phyloP scores from a whole-genome alignment of 2,329 filamentous ascomycete species.

The Exophiala mesophila region DNA sequence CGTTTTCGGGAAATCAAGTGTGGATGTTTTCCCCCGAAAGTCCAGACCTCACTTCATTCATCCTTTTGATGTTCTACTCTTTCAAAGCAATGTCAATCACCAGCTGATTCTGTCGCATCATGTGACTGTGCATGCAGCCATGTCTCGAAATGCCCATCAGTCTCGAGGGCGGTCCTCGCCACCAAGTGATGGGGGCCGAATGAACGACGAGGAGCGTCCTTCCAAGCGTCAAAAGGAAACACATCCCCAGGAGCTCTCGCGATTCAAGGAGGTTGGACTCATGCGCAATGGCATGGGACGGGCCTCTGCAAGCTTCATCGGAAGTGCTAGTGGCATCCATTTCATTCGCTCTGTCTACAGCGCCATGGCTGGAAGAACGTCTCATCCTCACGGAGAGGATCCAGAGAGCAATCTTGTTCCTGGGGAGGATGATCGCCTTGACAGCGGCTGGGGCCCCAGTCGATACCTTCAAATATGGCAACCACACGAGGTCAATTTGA shows the following conservation, averaged over 20 bases:
- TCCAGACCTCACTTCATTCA: too few species aligned
- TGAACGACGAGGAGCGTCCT: conserved; percentile 17
- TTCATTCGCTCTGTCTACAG: conserved; percentile 54
- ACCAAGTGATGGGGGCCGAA: conserved; percentile 4
- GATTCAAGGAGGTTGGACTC: conserved; percentile 42
- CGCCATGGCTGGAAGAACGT: conserved; percentile 37
- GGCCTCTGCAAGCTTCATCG: conserved; percentile 51
- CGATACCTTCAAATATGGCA: conserved; percentile 32
- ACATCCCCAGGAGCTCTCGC: conserved; percentile 18
- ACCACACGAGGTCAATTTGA: conserved; percentile 32
- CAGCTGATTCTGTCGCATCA: too few species aligned
- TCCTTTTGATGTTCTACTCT: too few species aligned
- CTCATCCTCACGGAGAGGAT: conserved; percentile 31
- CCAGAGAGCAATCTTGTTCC: conserved; percentile 46
- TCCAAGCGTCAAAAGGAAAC: conserved; percentile 30
- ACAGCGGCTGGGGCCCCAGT: conserved; percentile 14
- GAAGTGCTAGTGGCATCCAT: conserved; percentile 56
- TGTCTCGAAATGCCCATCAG: conserved; percentile 6
- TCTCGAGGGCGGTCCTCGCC: conserved; percentile 5
- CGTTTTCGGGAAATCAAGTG: too few species aligned
- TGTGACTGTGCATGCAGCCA: neutral
- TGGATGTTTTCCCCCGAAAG: too few species aligned
- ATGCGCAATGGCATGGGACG: conserved; percentile 49
- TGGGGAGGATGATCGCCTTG: conserved; percentile 52
- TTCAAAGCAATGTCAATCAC: too few species aligned